A percentile compares a stretch with the other conserved stretches of the same genome.
These are phyloP conservation scores for Gastrolobium bilobum DNA, from an alignment of 306 rosid species.

Conservation along the genomic window DNA sequence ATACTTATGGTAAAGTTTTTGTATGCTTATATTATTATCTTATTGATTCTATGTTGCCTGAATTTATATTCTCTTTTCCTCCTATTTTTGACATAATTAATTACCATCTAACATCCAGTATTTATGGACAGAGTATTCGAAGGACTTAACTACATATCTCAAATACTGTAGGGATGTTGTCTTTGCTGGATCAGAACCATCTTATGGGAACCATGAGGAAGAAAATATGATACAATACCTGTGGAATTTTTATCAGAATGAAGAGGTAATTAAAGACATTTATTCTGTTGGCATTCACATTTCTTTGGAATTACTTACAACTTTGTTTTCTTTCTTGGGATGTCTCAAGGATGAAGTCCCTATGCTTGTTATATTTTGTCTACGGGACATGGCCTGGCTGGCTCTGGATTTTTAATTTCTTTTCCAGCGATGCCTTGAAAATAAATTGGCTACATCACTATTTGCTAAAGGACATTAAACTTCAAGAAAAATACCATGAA, in stretches of 20 bases:
- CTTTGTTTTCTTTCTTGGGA: slow-evolving; percentile 27
- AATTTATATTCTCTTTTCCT: slow-evolving; percentile 27
- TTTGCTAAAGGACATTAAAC: slow-evolving; percentile 14
- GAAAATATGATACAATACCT: slow-evolving; percentile 61
- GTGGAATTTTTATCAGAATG: slow-evolving; percentile 71
- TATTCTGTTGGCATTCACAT: slow-evolving; percentile 13
- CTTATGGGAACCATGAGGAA: slow-evolving; percentile 74
- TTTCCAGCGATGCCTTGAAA: background rate
- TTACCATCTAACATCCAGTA: slow-evolving; percentile 16
- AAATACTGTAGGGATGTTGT: slow-evolving; percentile 78
- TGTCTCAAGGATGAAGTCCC: slow-evolving; percentile 10
- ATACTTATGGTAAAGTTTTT: slow-evolving; percentile 60
- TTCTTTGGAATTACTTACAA: slow-evolving; percentile 31
- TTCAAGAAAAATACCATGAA: slow-evolving; percentile 15
- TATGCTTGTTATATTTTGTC: background rate
- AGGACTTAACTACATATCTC: slow-evolving; percentile 82
- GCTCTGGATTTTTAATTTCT: slow-evolving; percentile 31
- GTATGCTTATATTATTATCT: slow-evolving; percentile 33
- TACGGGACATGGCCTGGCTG: background rate
- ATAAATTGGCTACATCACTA: slow-evolving; percentile 19
- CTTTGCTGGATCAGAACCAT: slow-evolving; percentile 78
- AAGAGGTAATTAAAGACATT: slow-evolving; percentile 63
- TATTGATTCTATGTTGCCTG: background rate
- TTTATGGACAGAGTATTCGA: slow-evolving; percentile 69
- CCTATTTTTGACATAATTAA: background rate